Evolutionary conservation across 768 basidiomycete genomes (phyloP).

Genomic region (Pleurotus tuber-regium): DNA sequence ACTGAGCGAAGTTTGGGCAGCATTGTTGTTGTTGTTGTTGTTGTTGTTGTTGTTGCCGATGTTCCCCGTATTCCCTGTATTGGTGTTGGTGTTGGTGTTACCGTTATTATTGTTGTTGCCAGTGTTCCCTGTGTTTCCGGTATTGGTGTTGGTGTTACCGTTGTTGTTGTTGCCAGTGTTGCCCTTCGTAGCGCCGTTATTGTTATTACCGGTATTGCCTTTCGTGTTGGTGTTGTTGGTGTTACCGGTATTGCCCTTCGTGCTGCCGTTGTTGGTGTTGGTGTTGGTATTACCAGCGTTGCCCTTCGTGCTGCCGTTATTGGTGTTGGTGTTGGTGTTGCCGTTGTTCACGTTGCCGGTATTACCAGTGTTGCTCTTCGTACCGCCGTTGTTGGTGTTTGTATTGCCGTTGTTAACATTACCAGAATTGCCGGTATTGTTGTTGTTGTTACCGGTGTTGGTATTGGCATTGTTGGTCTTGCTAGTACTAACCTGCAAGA

Average conservation of each 20-base stretch:
- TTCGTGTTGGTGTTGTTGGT: constrained; percentile 13
- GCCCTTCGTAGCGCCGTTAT: too few relatives aligned
- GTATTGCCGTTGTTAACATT: constrained; percentile 19
- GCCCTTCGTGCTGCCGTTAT: constrained; percentile 6
- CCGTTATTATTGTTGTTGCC: constrained; percentile 10
- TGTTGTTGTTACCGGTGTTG: constrained; percentile 13
- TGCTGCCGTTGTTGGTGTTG: constrained; percentile 9
- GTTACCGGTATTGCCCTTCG: constrained; percentile 12
- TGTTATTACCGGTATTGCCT: constrained; percentile 15
- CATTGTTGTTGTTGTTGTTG: constrained; percentile 8
- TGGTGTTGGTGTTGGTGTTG: constrained; percentile 8
- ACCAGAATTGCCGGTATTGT: constrained; percentile 4
- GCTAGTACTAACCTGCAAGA: background rate
- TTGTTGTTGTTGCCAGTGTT: constrained; percentile 10
- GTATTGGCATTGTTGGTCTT: constrained; percentile 6
- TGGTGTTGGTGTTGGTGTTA: constrained; percentile 5
- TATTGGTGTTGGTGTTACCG: constrained; percentile 10
- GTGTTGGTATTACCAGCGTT: constrained; percentile 6
- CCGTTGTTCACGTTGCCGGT: background rate
- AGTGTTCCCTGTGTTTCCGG: constrained; percentile 11
- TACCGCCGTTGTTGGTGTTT: constrained; percentile 10
- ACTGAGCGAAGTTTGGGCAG: constrained; percentile 39
- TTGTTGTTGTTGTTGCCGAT: constrained; percentile 12
- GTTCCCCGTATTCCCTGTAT: constrained; percentile 1
- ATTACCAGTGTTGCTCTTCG: constrained; percentile 1